phyloP scores from a whole-genome alignment of 192 early-diverging fungal genomes.

The Umbelopsis isabellina region DNA sequence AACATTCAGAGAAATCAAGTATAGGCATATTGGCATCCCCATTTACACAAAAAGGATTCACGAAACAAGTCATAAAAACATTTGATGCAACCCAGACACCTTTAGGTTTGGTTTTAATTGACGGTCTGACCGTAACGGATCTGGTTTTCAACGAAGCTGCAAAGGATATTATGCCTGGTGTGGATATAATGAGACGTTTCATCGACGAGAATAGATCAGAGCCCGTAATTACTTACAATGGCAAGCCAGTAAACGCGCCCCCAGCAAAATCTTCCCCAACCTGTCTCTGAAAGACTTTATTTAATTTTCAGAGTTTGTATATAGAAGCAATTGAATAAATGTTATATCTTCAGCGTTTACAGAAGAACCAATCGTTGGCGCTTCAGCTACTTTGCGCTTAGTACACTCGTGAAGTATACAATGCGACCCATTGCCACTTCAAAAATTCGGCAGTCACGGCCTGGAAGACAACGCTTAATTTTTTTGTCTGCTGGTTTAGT shows the following conservation, averaged over 20 bases:
- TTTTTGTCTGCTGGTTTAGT: not conserved
- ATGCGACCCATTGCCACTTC: too few species aligned
- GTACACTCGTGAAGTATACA: too few species aligned
- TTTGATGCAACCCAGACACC: conserved; percentile 24
- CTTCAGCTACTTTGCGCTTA: too few species aligned
- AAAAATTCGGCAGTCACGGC: not conserved
- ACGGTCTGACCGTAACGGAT: conserved; percentile 20
- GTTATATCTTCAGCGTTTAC: too few species aligned
- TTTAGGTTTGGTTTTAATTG: conserved; percentile 26
- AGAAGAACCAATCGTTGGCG: too few species aligned
- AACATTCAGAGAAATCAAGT: not conserved
- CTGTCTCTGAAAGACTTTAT: too few species aligned
- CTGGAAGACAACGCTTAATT: not conserved
- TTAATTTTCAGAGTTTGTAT: too few species aligned
- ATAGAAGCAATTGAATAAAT: too few species aligned
- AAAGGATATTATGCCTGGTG: conserved; percentile 1
- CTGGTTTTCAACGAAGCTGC: conserved; percentile 28
- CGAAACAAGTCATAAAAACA: conserved; percentile 9
- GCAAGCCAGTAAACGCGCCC: not conserved
- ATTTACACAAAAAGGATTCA: conserved; percentile 11
- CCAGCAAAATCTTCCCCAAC: too few species aligned
- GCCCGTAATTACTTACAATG: conserved; percentile 1
- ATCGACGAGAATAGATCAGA: not conserved
- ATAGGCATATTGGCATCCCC: conserved; percentile 27
- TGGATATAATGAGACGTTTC: not conserved